Conservation (phyloP, 169 alveolate genomes). For the Cryptosporidium bovis region DNA sequence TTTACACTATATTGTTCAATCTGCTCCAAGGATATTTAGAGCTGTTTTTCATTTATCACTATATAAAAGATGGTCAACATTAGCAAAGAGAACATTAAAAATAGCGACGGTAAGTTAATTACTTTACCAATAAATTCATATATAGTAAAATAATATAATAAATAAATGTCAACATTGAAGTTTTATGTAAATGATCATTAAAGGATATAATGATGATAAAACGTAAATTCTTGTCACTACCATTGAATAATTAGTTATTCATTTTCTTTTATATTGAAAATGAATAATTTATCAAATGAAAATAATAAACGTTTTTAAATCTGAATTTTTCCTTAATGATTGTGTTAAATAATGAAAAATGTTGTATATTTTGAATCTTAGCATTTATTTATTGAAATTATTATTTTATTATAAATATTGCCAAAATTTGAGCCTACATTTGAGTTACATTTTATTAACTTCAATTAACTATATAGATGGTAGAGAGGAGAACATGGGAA, state of each 20-base stretch:
- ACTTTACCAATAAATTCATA: not conserved
- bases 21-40: conserved; percentile 98
- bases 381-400: not conserved
- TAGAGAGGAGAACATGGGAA: conserved; percentile 98
- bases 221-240: conserved; percentile 72
- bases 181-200: no score
- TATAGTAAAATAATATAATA: not conserved
- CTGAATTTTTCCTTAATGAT: no score
- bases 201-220: conserved; percentile 34
- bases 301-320: conserved; percentile 22
- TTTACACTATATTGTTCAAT: conserved; percentile 95
- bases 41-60: conserved; percentile 96
- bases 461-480: conserved; percentile 82
- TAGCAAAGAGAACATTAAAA: conserved; percentile 91
- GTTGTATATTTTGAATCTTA: no score
- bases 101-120: conserved; percentile 69
- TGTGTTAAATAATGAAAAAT: no score
- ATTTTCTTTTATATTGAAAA: not conserved
- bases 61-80: conserved; percentile 93
- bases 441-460: not conserved
- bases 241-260: conserved; percentile 47
- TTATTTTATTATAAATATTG: not conserved
- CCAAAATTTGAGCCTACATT: not conserved
- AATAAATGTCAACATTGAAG: not conserved
- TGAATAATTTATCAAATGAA: not conserved